Base-by-base conservation (phyloP, 2,329 filamentous ascomycete genomes). In the Nemania sp. region DNA sequence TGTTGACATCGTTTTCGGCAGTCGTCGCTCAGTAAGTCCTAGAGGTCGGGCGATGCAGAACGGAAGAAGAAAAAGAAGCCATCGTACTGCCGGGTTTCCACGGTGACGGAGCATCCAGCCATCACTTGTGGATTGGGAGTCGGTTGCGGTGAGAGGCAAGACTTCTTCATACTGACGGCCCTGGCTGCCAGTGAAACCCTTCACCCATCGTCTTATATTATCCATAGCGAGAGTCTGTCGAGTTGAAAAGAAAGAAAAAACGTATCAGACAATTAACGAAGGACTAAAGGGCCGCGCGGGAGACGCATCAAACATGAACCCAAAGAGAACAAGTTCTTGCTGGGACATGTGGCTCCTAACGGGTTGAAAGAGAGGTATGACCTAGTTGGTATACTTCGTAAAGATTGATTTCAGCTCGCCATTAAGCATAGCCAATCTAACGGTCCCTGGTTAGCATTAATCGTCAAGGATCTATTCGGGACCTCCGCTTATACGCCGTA, bases 1-100 rank as follows among this genome's bases (percentile, higher is more conserved):
- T 35, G 66, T 68, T 58, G 66, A 68, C 56, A n/a, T 68, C 56
- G 66, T 68, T 58, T 68, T 66, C 43, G 66, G 66, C 18, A 68
- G 57, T 47, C 20, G 29, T 62, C 66, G 66, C 66, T 68, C 66
- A 15, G 66, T 68, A 52, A 68, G 62, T 26, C 66, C 62, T 51
- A 68, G 66, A 15, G 66, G 66, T 35, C 62, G 10, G 51, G 66
- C 51, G 38, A 68, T 41, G 51, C 62, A 68, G 35, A 68, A 68
- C 38, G 66, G 66, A 58, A 68, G 62, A 45, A 68, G 56, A 53
- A 65, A 66, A 20, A 62, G n/a, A 53, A 68, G 56, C 66, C 66
- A 68, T 66, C 62, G 62, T 57, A 32, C 11, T 47, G 52, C 53
- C 45, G 43, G 32, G n/a, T 20, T 66, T 41, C 10, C 35, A 49